Evolutionary conservation across 169 alveolate species (phyloP), one percentile per base, ranked within the genome.

Genomic region (Eimeria nieschulzi): DNA sequence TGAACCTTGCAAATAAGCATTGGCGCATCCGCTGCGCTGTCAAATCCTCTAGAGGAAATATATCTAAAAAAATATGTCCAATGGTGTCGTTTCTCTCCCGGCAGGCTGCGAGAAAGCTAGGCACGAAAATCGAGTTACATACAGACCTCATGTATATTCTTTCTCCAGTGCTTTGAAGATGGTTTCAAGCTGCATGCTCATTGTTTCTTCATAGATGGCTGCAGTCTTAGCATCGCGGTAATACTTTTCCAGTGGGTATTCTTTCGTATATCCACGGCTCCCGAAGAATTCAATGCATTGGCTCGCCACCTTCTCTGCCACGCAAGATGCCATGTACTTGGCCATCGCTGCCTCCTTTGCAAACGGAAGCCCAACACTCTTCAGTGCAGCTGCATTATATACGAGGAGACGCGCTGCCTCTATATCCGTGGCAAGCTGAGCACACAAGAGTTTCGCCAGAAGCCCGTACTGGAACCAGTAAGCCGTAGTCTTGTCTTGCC

Each of bases 211-310:
- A 46, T 64, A 91, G 33, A 66, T 79, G 19, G 83, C 54, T 23
- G 85, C 91, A 17, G 73, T 79, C 51, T 91, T 91, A 17, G 82
- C 21, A 51, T 79, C 94, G 21, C 94, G 19, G 73, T 12, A 91
- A 70, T 79, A 78, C 54, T 90, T 90, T 76, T 90, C 93, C 51
- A 76, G 19, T 21, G 85, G 70, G 79, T 46, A 90, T 8, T 61
- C 83, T 61, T 68, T 56, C 53, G 75, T 66, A 59, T 15, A 51
- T 7, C 94, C 94, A 54, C 26, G 25, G 12, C 91, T 85, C 19
- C 92, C 80, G 21, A 83, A 13, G 46, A 83, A 25, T 7, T 83
- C 91, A 53, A 83, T 21, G 79, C 80, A 59, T 9, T 33, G 53
- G 70, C 91, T 83, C 21, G 91, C 10, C 51, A 83, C 80, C 21